phyloP scores from a whole-genome alignment of 352 stramenopile genomes.

The Phytophthora tubulina region DNA sequence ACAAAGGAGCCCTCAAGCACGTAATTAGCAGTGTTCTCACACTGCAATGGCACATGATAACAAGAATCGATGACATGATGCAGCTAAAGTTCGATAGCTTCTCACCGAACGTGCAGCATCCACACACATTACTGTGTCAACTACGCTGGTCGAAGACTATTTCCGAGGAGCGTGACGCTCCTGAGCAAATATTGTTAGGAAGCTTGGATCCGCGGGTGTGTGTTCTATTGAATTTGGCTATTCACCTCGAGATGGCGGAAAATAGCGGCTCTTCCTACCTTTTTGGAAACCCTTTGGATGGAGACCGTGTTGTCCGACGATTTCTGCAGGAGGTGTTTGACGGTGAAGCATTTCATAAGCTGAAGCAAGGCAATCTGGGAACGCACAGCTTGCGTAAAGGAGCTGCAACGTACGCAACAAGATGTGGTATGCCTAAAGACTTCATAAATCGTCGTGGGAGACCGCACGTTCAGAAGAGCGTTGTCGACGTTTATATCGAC shows the following conservation, averaged over 20 bases:
- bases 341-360: not conserved
- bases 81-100: conserved; percentile 26
- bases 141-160: conserved; percentile 50
- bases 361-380: not conserved
- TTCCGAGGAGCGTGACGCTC: conserved; percentile 21
- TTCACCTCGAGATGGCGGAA: not conserved
- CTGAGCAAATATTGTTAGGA: not conserved
- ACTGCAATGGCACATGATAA: conserved; percentile 19
- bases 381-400: not conserved
- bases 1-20: not conserved
- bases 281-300: not conserved
- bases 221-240: not conserved
- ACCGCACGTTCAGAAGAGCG: not conserved
- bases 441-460: not conserved
- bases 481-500: not conserved
- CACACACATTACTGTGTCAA: conserved; percentile 9
- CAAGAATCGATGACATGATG: conserved; percentile 29
- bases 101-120: conserved; percentile 3
- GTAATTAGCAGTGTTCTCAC: not conserved
- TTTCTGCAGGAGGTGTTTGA: not conserved
- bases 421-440: not conserved
- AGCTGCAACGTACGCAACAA: not conserved
- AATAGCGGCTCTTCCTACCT: not conserved
- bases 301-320: not conserved
- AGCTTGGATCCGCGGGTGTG: not conserved